These are phyloP conservation scores for Vitis hybrid DNA, from an alignment of 177 flowering plant species.

Conservation along the genomic window DNA sequence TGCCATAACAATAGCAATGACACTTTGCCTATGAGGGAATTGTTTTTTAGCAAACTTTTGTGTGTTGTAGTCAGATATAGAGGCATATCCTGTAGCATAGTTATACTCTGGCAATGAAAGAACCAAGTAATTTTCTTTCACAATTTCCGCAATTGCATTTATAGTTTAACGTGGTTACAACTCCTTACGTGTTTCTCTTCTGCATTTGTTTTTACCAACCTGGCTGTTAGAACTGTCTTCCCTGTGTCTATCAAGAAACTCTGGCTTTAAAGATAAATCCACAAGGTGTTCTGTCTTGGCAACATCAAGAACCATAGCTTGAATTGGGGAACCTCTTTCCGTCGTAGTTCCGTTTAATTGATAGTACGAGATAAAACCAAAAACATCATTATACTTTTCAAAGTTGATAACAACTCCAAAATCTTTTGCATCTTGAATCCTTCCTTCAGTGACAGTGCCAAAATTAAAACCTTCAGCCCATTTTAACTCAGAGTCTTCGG, in stretches of 20 bases:
- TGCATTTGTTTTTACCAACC: constrained; percentile 64
- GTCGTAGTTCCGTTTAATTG: constrained; percentile 55
- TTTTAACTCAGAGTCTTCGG: constrained; percentile 33
- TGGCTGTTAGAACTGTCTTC: constrained; percentile 19
- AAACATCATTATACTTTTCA: constrained; percentile 51
- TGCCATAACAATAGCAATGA: constrained; percentile 69
- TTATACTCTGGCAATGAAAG: constrained; percentile 70
- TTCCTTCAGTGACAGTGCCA: constrained; percentile 63
- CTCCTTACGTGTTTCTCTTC: constrained; percentile 43
- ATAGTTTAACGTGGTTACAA: constrained; percentile 69
- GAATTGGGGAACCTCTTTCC: constrained; percentile 53
- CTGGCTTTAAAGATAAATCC: constrained; percentile 84
- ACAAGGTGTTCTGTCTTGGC: constrained; percentile 66
- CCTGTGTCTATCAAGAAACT: constrained; percentile 26
- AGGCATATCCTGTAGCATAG: constrained; percentile 72
- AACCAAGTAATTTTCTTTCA: constrained; percentile 90
- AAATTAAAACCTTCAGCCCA: constrained; percentile 59
- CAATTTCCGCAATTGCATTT: constrained; percentile 81
- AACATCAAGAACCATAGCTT: constrained; percentile 82
- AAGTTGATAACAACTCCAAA: constrained; percentile 77
- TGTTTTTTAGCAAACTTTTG: constrained; percentile 59
- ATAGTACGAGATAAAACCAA: constrained; percentile 75
- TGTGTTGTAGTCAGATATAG: constrained; percentile 73
- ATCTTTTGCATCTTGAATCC: constrained; percentile 67
- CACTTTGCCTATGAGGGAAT: constrained; percentile 69